These are phyloP conservation scores for Solanum peruvianum DNA, from an alignment of 257 asterid genomes.

Conservation along the genomic window DNA sequence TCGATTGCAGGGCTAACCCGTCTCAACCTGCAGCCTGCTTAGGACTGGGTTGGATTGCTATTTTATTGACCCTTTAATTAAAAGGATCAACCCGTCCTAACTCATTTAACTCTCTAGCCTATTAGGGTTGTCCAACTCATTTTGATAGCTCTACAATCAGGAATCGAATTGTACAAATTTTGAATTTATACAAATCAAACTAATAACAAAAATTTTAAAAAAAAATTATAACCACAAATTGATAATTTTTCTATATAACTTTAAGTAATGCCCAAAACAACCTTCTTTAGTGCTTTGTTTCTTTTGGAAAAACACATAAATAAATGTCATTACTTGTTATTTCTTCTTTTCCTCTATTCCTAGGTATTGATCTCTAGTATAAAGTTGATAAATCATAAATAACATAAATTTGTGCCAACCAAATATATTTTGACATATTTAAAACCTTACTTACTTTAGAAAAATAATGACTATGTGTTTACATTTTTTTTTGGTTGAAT, in stretches of 20 bases:
- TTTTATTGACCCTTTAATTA: too few species aligned
- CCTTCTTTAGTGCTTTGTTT: not conserved
- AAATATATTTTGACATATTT: not conserved
- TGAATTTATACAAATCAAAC: too few species aligned
- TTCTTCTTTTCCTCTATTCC: not conserved
- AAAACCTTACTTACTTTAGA: not conserved
- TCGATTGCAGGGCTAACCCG: too few species aligned
- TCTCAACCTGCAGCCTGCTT: too few species aligned
- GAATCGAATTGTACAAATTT: too few species aligned
- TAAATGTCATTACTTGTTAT: not conserved
- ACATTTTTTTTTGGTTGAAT: not conserved
- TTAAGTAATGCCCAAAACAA: not conserved
- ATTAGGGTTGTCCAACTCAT: too few species aligned
- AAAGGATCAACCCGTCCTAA: too few species aligned
- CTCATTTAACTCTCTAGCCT: too few species aligned
- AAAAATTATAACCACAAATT: too few species aligned
- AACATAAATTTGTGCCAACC: not conserved
- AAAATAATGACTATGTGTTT: not conserved
- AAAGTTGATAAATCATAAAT: not conserved
- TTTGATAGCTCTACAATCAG: too few species aligned
- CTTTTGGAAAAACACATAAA: not conserved
- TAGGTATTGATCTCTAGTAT: not conserved
- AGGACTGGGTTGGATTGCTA: too few species aligned
- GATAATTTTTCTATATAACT: not conserved
- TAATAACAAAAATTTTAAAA: too few species aligned